These are phyloP conservation scores for Sporothrix inflata DNA, from an alignment of 2,329 filamentous ascomycete genomes.

Conservation along the genomic window DNA sequence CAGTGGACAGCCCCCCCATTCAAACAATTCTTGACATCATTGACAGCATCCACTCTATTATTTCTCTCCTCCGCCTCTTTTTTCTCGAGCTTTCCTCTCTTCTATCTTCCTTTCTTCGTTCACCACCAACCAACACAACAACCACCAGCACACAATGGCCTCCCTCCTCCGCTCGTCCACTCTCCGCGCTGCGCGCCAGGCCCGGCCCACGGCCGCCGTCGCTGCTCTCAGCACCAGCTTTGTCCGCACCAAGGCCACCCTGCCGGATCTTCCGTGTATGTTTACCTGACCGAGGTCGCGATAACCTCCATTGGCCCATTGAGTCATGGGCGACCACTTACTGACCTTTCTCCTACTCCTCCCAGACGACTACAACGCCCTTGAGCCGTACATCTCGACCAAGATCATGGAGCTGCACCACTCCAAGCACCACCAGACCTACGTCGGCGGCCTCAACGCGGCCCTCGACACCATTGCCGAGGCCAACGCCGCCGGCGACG, in stretches of 20 bases:
- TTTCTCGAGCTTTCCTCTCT: not conserved
- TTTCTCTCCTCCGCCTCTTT: not conserved
- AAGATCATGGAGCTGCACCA: slow-evolving; percentile 85
- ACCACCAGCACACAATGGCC: slow-evolving; percentile 21
- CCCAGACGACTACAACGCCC: slow-evolving; percentile 91
- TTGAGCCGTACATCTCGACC: slow-evolving; percentile 78
- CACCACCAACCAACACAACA: not conserved
- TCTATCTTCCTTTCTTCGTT: not conserved
- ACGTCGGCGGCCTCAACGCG: slow-evolving; percentile 75
- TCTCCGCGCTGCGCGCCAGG: slow-evolving; percentile 71
- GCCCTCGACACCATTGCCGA: slow-evolving; percentile 63
- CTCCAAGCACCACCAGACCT: slow-evolving; percentile 77
- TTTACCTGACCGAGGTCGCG: slow-evolving; percentile 10
- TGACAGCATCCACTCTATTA: not conserved
- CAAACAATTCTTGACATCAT: slow-evolving; percentile 17
- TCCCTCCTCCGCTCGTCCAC: slow-evolving; percentile 56
- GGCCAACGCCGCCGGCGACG: slow-evolving; percentile 66
- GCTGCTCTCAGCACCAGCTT: slow-evolving; percentile 73
- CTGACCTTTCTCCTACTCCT: not conserved
- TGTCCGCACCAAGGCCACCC: slow-evolving; percentile 83
- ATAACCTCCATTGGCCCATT: not conserved
- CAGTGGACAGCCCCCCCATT: not conserved
- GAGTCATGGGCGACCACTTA: not conserved
- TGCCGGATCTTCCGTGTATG: slow-evolving; percentile 78
- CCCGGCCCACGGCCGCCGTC: slow-evolving; percentile 67